Base-by-base conservation (phyloP, 2,329 filamentous ascomycete genomes). In the Aspergillus ustus region DNA sequence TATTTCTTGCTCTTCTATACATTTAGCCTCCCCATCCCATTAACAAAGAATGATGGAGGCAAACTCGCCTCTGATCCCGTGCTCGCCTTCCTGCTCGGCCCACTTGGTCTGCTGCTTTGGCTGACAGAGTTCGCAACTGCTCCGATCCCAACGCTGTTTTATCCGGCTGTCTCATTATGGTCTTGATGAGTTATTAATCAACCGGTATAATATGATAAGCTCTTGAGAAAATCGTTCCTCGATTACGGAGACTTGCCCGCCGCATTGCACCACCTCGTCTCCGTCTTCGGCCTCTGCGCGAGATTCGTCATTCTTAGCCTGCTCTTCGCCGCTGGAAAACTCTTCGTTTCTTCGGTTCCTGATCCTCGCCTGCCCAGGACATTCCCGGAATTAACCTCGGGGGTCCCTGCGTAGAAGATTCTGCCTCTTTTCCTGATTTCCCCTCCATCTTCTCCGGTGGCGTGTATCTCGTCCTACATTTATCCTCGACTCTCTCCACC, bases 61-160 rank as follows among this genome's bases (percentile, higher is more conserved):
- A 46, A 55, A 45, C 31, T 52, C 56, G 54, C 46, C 54, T 50
- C 43, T 43, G 52, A 51, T 53, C 59, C 59, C 59, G 59, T 58
- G 49, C 52, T 58, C 50, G 50, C 54, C 59, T 61, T 57, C 54
- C 59, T 53, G 43, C 48, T 61, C 58, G 59, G 59, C 59, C 59
- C 59, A 61, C 59, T 51, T 52, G 52, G 37, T 29, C 40, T 40
- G 34, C 37, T 15, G n/a, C 13, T 48, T 34, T 50, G 57, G 57
- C 52, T 60, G 52, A 43, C 19, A 29, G 52, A 52, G n/a, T 45
- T 57, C 53, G 59, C 48, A 57, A 45, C 45, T 49, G 28, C 11
- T 58, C 59, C 54, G 54, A 54, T 57, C 59, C 44, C 25, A 52
- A 7, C 20, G 52, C 37, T 44, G 9, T n/a, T 29, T 28, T 28